Evolutionary conservation across 495 filamentous ascomycete genomes (phyloP), one percentile per base, ranked within the genome.

Genomic region (Penicillium flavigenum): DNA sequence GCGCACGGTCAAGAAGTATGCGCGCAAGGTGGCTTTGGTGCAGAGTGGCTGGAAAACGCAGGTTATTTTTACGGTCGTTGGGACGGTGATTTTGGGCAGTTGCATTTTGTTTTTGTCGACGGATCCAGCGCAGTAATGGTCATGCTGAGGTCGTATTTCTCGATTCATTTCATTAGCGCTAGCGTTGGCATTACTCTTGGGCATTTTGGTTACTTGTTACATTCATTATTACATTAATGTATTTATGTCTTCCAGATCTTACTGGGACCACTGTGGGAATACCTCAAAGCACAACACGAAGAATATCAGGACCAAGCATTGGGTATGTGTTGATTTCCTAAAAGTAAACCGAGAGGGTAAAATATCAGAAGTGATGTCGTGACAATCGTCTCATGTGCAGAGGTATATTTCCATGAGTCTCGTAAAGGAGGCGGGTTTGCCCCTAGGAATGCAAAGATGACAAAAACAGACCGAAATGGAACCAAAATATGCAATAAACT

Each of bases 1-100:
- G 47, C 86, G 83, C 61, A 92, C 92, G 2, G 86, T 98, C n/a
- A 87, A 81, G 56, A 87, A 89, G 66, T 98, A 95, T 69, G 86
- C 84, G 56, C 78, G 83, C 36, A 83, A 87, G 61, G 77, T 79
- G 26, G 94, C 94, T 0, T 78, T 98, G 54, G 94, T 98, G 36
- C 94, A 98, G 74, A 89, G 85, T 47, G 94, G 94, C 32, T 93
- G 89, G 86, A 96, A 91, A 75, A 97, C 94, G 36, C 92, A 96
- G 70, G 66, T 83, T 22, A 75, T 92, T 22, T 87, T 96, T 71
- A 85, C 83, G 0, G 74, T 89, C 11, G 84, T 96, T 17, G 86
- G 91, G n/a, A 72, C 81, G 20, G 85, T 82, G 8, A 98, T 98
- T 60, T 75, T 96, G 31, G 90, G 84, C 16, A 86, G 90, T 44